These are phyloP conservation scores for Lactarius evosmus DNA, from an alignment of 768 basidiomycete species.

Conservation along the genomic window DNA sequence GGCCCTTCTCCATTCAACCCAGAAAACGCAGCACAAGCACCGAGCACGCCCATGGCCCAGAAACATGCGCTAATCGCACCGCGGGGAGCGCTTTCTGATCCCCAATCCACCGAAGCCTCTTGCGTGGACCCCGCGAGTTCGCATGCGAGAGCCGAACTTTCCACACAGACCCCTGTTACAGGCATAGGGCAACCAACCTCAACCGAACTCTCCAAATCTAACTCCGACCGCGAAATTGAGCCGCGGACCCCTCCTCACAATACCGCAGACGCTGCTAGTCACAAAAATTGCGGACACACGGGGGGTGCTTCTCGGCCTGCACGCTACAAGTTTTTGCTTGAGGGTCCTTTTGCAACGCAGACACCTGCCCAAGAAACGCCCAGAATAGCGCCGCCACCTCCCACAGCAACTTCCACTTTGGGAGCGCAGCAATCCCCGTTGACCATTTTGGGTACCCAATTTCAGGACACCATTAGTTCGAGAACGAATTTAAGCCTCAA, in stretches of 20 bases:
- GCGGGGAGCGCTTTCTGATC: background rate
- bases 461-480: background rate
- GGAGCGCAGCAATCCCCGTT: background rate
- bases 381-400: background rate
- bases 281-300: background rate
- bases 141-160: background rate
- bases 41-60: background rate
- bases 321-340: background rate
- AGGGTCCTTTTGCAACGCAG: background rate
- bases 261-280: background rate
- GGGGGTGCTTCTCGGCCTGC: background rate
- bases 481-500: background rate
- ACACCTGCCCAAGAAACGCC: slow-evolving; percentile 2
- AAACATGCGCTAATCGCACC: background rate
- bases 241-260: background rate
- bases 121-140: background rate
- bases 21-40: background rate
- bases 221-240: background rate
- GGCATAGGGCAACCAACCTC: background rate
- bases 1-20: background rate
- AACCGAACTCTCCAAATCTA: background rate
- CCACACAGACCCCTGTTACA: background rate
- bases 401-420: background rate
- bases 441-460: background rate
- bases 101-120: background rate